Percentiles rank a stretch among this genome's conserved stretches.
phyloP scores from a whole-genome alignment of 345 rosid genomes.

The Brassica juncea region DNA sequence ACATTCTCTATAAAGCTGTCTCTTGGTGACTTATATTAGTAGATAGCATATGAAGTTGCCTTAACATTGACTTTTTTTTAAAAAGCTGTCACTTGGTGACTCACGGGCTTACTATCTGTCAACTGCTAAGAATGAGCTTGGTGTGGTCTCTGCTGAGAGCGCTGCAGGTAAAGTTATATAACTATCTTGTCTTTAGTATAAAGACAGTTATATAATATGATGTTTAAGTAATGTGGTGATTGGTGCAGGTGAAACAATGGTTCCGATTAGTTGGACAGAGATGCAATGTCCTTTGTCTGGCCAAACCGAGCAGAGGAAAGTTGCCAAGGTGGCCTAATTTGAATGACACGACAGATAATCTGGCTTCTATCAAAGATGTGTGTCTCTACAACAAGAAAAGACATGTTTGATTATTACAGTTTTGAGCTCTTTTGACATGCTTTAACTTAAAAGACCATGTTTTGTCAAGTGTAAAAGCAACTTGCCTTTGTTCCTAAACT shows the following conservation, averaged over 20 bases:
- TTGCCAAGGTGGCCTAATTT: slow-evolving; percentile 70
- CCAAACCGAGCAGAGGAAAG: slow-evolving; percentile 84
- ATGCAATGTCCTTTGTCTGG: slow-evolving; percentile 92
- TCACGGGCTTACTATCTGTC: slow-evolving; percentile 91
- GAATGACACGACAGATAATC: slow-evolving; percentile 18
- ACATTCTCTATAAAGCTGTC: background rate
- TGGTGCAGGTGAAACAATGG: slow-evolving; percentile 75
- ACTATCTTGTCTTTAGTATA: background rate
- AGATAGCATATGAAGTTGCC: background rate
- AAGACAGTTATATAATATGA: background rate
- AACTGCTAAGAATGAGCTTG: slow-evolving; percentile 87
- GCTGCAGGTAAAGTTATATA: slow-evolving; percentile 55
- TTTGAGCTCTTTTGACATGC: background rate
- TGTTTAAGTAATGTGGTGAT: slow-evolving; percentile 8
- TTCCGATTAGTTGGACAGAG: slow-evolving; percentile 93
- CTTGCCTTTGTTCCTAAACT: slow-evolving; percentile 1
- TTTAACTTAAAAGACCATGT: background rate
- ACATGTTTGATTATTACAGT: background rate
- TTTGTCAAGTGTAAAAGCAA: background rate
- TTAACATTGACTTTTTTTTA: slow-evolving; percentile 13
- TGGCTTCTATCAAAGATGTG: background rate
- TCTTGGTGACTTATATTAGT: background rate
- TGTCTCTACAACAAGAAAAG: slow-evolving; percentile 13
- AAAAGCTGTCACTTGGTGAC: slow-evolving; percentile 91
- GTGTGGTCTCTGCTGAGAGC: slow-evolving; percentile 90